Base-by-base conservation (phyloP, 257 asterid genomes). In the Lavandula angustifolia region DNA sequence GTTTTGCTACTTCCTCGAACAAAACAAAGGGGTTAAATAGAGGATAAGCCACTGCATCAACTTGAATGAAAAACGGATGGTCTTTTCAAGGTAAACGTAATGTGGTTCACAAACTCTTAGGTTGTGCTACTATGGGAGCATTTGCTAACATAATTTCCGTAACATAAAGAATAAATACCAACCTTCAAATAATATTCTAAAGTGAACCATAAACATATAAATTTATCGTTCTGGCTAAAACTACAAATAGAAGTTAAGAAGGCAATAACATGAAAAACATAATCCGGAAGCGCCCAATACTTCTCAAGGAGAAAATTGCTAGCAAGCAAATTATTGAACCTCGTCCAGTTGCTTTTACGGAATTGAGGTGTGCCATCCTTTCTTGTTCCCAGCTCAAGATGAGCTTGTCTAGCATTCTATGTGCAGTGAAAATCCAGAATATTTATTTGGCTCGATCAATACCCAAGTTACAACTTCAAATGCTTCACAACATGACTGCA, bases 1-100 rank as follows among this genome's bases (percentile, higher is more conserved):
- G 66, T 49, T 42, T 42, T 14, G 49, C 60, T n/a, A 57, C 64
- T 64, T 60, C 69, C 49, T 67, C 34, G 11, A 54, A 51, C 54
- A 66, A 14, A 17, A 32, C 44, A 73, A 12, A 16, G 34, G 42
- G n/a, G 50, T 38, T 62, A 56, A 53, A 43, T 32, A 63, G 37
- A 53, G 35, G 68, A 54, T 37, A 63, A 56, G 56, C 40, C 31
- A 42, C 33, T 64, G 54, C 27, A 49, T 64, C 29, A 53, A 42
- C 9, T 35, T 55, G 46, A 51, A 50, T 31, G 27, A 51, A 55
- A 53, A 62, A 43, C 52, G 43, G 17, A 44, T 44, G 7, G 5
- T 27, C 5, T 16, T 27, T 42, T 33, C 8, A 32, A 52, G 3
- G 13, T 43, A 65, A 66, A 41, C 8, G 56, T 3, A n/a, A 50